Evolutionary conservation across 2,329 filamentous ascomycete species (phyloP).

Genomic region (Ophioceras dolichostomum): DNA sequence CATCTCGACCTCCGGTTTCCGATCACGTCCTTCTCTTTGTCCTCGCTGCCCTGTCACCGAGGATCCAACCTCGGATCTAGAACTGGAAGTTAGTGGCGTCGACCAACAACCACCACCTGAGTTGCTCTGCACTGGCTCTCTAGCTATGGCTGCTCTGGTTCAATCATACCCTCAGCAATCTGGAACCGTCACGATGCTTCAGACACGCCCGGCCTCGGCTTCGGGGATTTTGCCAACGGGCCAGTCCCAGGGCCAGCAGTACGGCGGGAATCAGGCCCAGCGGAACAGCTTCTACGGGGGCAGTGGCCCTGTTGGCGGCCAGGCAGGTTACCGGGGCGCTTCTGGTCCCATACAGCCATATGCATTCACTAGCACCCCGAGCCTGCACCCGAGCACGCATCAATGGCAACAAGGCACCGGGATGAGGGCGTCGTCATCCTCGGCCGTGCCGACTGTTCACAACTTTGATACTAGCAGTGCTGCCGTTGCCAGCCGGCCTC

Average conservation of each 20-base stretch:
- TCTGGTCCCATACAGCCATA: conserved; percentile 59
- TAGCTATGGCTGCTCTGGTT: conserved; percentile 72
- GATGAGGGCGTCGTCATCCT: conserved; percentile 33
- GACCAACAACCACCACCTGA: too few relatives aligned
- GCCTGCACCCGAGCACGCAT: conserved; percentile 40
- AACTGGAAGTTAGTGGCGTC: too few relatives aligned
- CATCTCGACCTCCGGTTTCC: too few relatives aligned
- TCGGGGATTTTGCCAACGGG: conserved; percentile 43
- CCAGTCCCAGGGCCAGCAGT: conserved; percentile 40
- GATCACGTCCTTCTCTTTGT: too few relatives aligned
- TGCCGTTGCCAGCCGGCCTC: conserved; percentile 13
- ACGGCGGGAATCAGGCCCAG: conserved; percentile 29
- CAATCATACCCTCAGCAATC: conserved; percentile 71
- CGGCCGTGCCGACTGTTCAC: conserved; percentile 27
- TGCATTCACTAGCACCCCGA: conserved; percentile 62
- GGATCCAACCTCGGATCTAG: too few relatives aligned
- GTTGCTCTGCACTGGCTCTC: too few relatives aligned
- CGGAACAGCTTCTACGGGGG: conserved; percentile 39
- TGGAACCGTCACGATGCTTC: conserved; percentile 62
- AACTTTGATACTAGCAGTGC: conserved; percentile 21
- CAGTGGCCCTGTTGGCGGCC: conserved; percentile 28
- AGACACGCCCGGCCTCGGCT: conserved; percentile 56
- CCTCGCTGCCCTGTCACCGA: too few relatives aligned
- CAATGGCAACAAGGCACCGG: conserved; percentile 35
- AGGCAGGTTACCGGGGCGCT: conserved; percentile 40